Evolutionary conservation across 192 early-diverging fungal genomes (phyloP).

Genomic region (Endogone sp.): DNA sequence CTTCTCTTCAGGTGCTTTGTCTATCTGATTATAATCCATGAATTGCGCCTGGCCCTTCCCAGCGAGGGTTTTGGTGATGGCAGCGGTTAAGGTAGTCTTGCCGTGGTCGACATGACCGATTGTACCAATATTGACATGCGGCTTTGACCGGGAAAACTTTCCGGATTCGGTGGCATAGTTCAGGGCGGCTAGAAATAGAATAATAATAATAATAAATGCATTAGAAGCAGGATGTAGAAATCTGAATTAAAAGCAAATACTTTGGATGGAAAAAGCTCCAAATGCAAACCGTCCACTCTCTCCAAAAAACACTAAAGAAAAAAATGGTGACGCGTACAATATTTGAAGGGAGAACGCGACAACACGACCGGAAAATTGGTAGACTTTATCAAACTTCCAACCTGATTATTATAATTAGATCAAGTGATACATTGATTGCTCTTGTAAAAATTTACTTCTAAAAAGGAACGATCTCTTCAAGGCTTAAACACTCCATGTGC

Average conservation of each 20-base stretch:
- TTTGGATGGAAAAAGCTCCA: no score
- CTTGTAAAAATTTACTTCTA: no score
- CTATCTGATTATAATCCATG: constrained; percentile 94
- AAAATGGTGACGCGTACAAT: no score
- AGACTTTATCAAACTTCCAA: no score
- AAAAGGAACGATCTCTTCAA: no score
- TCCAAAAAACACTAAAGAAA: no score
- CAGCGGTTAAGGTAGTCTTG: constrained; percentile 97
- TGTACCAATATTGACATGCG: constrained; percentile 98
- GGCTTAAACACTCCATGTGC: no score
- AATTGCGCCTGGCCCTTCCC: constrained; percentile 79
- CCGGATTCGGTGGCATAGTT: constrained; percentile 45
- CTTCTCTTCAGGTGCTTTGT: constrained; percentile 98
- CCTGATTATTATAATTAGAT: no score
- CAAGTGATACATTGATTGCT: no score
- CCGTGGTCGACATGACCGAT: constrained; percentile 99
- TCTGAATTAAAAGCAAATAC: constrained; percentile 17
- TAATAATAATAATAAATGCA: neutral
- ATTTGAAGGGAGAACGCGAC: no score
- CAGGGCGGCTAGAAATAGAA: constrained; percentile 18
- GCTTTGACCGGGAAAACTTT: constrained; percentile 82
- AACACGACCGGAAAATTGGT: no score
- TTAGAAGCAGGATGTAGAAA: neutral
- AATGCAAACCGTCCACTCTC: no score
- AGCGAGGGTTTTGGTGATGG: constrained; percentile 95